Conservation (phyloP, 768 basidiomycete species). For the Suillus paluster region DNA sequence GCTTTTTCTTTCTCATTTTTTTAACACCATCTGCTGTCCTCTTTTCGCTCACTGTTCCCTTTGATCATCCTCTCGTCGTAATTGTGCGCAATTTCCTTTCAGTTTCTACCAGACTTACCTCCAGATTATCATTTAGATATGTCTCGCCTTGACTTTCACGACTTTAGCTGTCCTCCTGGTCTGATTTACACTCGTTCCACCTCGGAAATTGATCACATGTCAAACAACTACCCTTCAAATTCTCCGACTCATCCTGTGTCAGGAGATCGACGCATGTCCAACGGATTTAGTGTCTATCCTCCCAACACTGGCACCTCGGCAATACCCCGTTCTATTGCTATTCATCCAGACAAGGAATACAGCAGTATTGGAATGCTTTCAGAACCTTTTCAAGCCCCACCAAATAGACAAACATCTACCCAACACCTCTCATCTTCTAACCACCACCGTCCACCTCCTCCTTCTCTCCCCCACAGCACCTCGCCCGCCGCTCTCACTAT, state of each 20-base stretch:
- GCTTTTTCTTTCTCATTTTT: conserved; percentile 31
- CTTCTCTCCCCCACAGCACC: conserved; percentile 30
- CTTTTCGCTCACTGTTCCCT: conserved; percentile 8
- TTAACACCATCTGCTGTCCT: conserved; percentile 9
- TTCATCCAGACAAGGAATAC: conserved; percentile 44
- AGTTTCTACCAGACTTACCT: conserved; percentile 3
- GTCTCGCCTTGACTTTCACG: conserved; percentile 49
- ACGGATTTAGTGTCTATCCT: conserved; percentile 18
- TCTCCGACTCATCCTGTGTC: conserved; percentile 13
- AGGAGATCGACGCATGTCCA: conserved; percentile 28
- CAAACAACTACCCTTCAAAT: conserved; percentile 20
- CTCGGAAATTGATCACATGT: conserved; percentile 35
- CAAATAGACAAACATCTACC: conserved; percentile 39
- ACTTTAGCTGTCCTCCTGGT: conserved; percentile 42
- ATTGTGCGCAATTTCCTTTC: not conserved
- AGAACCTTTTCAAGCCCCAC: conserved; percentile 36
- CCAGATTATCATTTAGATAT: conserved; percentile 29
- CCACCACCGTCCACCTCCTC: conserved; percentile 46
- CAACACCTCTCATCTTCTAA: conserved; percentile 45
- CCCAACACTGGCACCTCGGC: conserved; percentile 30
- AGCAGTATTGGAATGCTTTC: conserved; percentile 21
- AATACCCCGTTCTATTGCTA: conserved; percentile 38
- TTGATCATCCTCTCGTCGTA: not conserved
- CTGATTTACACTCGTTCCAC: conserved; percentile 30
- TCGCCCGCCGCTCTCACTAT: conserved; percentile 28